phyloP scores from a whole-genome alignment of 257 asterid genomes.

The Ilex asprella region DNA sequence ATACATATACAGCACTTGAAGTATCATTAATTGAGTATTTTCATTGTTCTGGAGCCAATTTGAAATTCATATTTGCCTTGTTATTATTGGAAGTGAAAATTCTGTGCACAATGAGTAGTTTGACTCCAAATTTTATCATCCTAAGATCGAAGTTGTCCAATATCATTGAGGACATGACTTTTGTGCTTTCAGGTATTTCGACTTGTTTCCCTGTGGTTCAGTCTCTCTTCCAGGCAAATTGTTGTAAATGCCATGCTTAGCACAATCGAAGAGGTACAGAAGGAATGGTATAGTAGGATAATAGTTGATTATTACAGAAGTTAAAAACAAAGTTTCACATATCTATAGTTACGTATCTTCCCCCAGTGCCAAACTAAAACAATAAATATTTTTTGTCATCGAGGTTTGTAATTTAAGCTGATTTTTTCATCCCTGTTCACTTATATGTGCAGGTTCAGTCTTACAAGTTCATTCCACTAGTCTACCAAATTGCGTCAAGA shows the following conservation, averaged over 20 bases:
- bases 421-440: not conserved
- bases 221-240: slow-evolving; percentile 63
- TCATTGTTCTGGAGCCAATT: too few species aligned
- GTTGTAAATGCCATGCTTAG: slow-evolving; percentile 69
- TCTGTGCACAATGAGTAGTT: not conserved
- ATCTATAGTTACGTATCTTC: not conserved
- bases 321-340: not conserved
- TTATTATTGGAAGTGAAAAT: not conserved
- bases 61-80: too few species aligned
- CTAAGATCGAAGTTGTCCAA: not conserved
- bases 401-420: not conserved
- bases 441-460: slow-evolving; percentile 71
- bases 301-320: too few species aligned
- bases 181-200: slow-evolving; percentile 68
- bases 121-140: not conserved
- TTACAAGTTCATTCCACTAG: slow-evolving; percentile 79
- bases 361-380: not conserved
- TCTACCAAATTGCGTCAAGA: slow-evolving; percentile 95
- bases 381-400: not conserved
- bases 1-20: too few species aligned
- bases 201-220: slow-evolving; percentile 94
- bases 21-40: too few species aligned
- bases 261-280: slow-evolving; percentile 68
- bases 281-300: not conserved
- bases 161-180: slow-evolving; percentile 1